Percentiles rank a stretch among this genome's conserved stretches.
Evolutionary conservation across 2,329 filamentous ascomycete species (phyloP).

Genomic region (Pochonia chlamydosporia): DNA sequence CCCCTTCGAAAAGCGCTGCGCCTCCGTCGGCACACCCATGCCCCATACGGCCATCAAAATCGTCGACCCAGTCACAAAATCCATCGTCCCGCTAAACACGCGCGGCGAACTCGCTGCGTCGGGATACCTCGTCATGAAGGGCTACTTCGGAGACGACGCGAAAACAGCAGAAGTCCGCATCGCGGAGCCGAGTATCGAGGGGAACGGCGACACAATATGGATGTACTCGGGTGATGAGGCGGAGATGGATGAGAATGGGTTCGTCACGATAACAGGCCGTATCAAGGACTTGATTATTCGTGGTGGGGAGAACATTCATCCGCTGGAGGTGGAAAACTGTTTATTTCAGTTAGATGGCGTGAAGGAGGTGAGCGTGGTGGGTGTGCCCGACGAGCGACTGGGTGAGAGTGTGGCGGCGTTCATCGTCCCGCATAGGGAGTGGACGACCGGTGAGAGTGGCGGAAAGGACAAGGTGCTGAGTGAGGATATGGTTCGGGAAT

Average conservation of each 20-base stretch:
- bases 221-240: slow-evolving; percentile 94
- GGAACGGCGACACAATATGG: slow-evolving; percentile 53
- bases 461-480: slow-evolving; percentile 32
- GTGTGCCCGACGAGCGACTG: slow-evolving; percentile 73
- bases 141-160: slow-evolving; percentile 73
- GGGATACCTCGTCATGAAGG: slow-evolving; percentile 87
- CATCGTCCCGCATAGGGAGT: slow-evolving; percentile 47
- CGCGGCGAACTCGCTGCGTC: slow-evolving; percentile 76
- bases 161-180: slow-evolving; percentile 62
- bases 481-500: slow-evolving; percentile 57
- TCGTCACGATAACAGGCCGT: slow-evolving; percentile 79
- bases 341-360: slow-evolving; percentile 68
- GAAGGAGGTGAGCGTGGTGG: slow-evolving; percentile 75
- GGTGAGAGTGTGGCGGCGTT: slow-evolving; percentile 88
- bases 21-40: slow-evolving; percentile 72
- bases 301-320: slow-evolving; percentile 93
- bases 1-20: slow-evolving; percentile 64
- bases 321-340: slow-evolving; percentile 86
- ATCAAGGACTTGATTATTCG: slow-evolving; percentile 96
- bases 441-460: slow-evolving; percentile 18
- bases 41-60: slow-evolving; percentile 76
- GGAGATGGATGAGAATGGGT: slow-evolving; percentile 74
- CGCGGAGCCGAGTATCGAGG: slow-evolving; percentile 33
- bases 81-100: slow-evolving; percentile 56
- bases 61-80: slow-evolving; percentile 61